Evolutionary conservation across 768 basidiomycete genomes (phyloP), one percentile per base, ranked within the genome.

Genomic region (Phaeotremella skinneri): DNA sequence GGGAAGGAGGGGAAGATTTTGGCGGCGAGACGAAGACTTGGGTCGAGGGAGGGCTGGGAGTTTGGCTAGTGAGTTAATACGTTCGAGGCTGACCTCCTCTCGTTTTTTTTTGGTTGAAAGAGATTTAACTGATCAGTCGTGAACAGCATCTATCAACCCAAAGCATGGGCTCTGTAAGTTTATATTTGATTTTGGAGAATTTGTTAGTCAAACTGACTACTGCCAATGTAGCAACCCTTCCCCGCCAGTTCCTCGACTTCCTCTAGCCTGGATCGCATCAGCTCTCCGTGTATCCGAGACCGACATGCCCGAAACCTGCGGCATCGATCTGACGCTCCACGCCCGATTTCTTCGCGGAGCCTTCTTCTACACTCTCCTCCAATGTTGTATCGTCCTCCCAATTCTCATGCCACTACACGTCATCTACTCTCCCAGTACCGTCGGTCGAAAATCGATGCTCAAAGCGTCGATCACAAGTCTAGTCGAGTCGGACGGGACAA

Each of bases 61-160:
- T 77, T 73, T 58, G 69, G 67, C 31, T 75, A 77, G 75, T 76
- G 52, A 61, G 72, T n/a, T n/a, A n/a, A n/a, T n/a, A n/a, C n/a
- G n/a, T n/a, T n/a, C n/a, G n/a, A n/a, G n/a, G n/a, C n/a, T n/a
- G n/a, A n/a, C n/a, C n/a, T n/a, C n/a, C n/a, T n/a, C n/a, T n/a
- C n/a, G n/a, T n/a, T n/a, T n/a, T n/a, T n/a, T n/a, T n/a, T n/a
- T n/a, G n/a, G n/a, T n/a, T n/a, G n/a, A n/a, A n/a, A n/a, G n/a
- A n/a, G n/a, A n/a, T 58, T 7, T 20, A 48, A 56, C 20, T 16
- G 27, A 32, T 27, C 21, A 25, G 25, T 26, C 27, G 32, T 2
- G 14, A 17, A 29, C 60, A 73, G 72, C 45, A 71, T 74, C 3
- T 69, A 56, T 55, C 72, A 74, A 51, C 69, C 72, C 0, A 71